phyloP scores from a whole-genome alignment of 768 basidiomycete genomes.

The Psilocybe subaeruginosa region DNA sequence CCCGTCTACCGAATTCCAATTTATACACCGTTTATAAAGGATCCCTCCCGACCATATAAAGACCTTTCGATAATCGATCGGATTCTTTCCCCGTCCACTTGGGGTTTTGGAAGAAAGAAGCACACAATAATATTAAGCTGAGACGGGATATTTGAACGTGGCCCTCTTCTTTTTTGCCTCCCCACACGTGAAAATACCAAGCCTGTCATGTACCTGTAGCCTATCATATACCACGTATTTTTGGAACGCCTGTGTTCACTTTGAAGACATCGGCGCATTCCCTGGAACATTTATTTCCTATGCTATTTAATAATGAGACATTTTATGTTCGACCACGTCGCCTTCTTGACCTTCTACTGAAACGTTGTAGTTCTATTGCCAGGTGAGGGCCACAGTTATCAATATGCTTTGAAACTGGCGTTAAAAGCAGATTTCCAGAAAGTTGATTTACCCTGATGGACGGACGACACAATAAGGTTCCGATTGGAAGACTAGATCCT shows the following conservation, averaged over 20 bases:
- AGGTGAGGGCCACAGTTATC: too few relatives aligned
- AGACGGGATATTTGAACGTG: neutral
- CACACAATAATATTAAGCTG: neutral
- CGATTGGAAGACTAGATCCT: neutral
- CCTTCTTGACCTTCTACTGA: neutral
- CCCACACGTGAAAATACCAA: too few relatives aligned
- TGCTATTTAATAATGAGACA: neutral
- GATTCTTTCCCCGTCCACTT: slow-evolving; percentile 16
- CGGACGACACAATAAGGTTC: neutral
- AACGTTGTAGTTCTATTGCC: neutral
- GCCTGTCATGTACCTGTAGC: neutral
- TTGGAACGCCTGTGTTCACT: neutral
- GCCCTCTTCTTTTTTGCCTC: too few relatives aligned
- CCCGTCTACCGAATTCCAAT: too few relatives aligned
- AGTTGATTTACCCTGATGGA: neutral
- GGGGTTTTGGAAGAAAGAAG: slow-evolving; percentile 3
- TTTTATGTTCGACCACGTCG: neutral
- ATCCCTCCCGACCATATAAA: slow-evolving; percentile 4
- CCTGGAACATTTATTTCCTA: neutral
- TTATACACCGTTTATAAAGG: neutral
- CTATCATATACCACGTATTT: neutral
- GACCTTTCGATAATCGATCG: slow-evolving; percentile 9
- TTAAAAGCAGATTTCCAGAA: too few relatives aligned
- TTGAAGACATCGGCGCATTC: neutral
- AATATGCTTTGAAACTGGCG: too few relatives aligned